Conservation (phyloP, 306 rosid genomes). For the Acmispon strigosus region DNA sequence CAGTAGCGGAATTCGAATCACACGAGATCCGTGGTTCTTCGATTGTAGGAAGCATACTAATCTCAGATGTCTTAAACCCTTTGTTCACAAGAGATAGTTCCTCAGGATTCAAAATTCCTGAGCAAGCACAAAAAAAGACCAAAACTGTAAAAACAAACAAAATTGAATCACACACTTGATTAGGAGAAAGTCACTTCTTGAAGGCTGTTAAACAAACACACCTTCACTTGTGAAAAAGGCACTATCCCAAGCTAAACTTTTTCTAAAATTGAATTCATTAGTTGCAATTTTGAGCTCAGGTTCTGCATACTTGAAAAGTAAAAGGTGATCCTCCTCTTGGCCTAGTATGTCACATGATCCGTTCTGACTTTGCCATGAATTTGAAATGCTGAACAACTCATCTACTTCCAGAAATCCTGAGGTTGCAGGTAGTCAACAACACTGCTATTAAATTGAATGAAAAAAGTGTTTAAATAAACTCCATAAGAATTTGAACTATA, state of each 20-base stretch:
- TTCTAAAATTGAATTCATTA: conserved; percentile 22
- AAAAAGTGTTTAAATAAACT: too few species aligned
- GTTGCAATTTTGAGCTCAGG: neutral
- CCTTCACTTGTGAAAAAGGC: conserved; percentile 61
- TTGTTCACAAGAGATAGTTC: conserved; percentile 46
- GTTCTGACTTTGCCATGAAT: neutral
- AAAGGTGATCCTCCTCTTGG: conserved; percentile 12
- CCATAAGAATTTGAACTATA: neutral
- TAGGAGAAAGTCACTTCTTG: neutral
- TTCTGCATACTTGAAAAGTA: conserved; percentile 30
- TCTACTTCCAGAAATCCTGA: conserved; percentile 64
- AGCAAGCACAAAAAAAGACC: neutral
- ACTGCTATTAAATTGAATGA: neutral
- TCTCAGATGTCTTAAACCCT: conserved; percentile 39
- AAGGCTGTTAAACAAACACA: neutral
- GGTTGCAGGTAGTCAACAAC: neutral
- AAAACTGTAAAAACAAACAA: neutral
- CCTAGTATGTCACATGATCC: neutral
- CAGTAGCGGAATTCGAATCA: conserved; percentile 25
- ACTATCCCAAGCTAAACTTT: conserved; percentile 66
- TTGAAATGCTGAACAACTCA: conserved; percentile 38
- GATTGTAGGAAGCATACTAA: conserved; percentile 16
- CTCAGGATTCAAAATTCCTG: conserved; percentile 55
- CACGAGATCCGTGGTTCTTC: conserved; percentile 37
- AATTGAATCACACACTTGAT: neutral